phyloP scores from a whole-genome alignment of 2,329 filamentous ascomycete species.

The Ceratocystis cubensis region DNA sequence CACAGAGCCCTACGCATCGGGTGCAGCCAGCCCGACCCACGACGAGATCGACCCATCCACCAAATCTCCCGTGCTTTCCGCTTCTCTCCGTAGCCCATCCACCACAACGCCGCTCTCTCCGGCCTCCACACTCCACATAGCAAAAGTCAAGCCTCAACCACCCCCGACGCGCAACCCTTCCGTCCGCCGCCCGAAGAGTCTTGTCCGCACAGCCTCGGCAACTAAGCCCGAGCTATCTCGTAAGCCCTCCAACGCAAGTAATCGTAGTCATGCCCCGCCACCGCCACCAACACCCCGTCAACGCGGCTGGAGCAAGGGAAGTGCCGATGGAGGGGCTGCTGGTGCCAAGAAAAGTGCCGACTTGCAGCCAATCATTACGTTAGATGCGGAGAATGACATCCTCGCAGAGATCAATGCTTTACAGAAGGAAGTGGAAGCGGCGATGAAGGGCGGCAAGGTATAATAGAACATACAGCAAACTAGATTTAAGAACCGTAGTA shows the following conservation, averaged over 20 bases:
- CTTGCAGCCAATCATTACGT: constrained; percentile 18
- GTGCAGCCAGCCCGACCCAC: not conserved
- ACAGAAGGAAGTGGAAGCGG: constrained; percentile 62
- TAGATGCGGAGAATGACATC: constrained; percentile 39
- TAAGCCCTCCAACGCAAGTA: constrained; percentile 4
- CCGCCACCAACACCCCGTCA: constrained; percentile 39
- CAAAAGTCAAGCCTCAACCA: constrained; percentile 28
- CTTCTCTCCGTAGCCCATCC: constrained; percentile 26
- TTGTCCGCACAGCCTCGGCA: constrained; percentile 26
- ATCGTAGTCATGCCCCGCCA: constrained; percentile 28
- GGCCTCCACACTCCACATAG: constrained; percentile 33
- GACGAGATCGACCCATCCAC: not conserved
- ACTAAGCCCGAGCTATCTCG: constrained; percentile 1
- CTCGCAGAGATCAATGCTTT: constrained; percentile 59
- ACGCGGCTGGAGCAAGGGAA: constrained; percentile 36
- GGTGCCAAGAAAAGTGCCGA: constrained; percentile 22
- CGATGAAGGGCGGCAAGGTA: constrained; percentile 15
- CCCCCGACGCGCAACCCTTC: constrained; percentile 36
- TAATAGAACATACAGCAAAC: not conserved
- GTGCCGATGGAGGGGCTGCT: constrained; percentile 28
- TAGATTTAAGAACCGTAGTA: too few relatives aligned
- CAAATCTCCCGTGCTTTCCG: not conserved
- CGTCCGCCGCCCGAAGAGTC: constrained; percentile 35
- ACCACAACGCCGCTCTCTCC: constrained; percentile 33
- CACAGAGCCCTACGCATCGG: not conserved